Conservation (phyloP, 2,329 filamentous ascomycete genomes). For the Raffaelea albimanens region DNA sequence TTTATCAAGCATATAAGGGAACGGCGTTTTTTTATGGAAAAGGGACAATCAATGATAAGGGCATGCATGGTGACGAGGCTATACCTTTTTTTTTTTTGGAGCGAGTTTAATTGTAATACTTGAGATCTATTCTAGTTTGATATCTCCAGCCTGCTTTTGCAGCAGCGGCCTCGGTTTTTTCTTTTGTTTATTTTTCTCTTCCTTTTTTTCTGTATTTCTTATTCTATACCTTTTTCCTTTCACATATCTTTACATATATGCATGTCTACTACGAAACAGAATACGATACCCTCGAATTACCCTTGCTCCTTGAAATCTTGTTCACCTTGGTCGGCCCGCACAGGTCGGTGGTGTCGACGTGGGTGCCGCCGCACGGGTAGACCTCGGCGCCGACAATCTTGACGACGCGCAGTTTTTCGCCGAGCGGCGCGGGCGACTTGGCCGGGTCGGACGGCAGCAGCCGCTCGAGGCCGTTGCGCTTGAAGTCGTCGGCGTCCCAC, state of each 20-base stretch:
- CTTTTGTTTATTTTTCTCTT: neutral
- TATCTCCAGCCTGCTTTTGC: too few relatives aligned
- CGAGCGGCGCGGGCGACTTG: conserved; percentile 18
- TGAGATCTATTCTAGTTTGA: too few relatives aligned
- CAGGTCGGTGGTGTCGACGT: conserved; percentile 51
- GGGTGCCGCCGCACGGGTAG: conserved; percentile 69
- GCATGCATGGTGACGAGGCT: too few relatives aligned
- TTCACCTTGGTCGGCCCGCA: conserved; percentile 54
- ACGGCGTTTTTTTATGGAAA: too few relatives aligned
- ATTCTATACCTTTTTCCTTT: too few relatives aligned
- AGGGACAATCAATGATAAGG: too few relatives aligned
- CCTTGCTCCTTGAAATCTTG: conserved; percentile 58
- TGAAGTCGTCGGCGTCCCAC: conserved; percentile 57
- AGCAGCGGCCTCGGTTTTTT: too few relatives aligned
- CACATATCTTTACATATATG: neutral
- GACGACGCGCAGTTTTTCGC: conserved; percentile 55
- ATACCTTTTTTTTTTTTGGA: too few relatives aligned
- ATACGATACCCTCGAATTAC: conserved; percentile 50
- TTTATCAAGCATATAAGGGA: too few relatives aligned
- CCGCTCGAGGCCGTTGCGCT: conserved; percentile 40
- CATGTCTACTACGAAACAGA: too few relatives aligned
- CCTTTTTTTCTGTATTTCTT: too few relatives aligned
- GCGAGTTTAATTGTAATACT: too few relatives aligned
- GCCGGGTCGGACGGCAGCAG: conserved; percentile 30
- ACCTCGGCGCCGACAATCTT: conserved; percentile 58